Base-by-base conservation (phyloP, 2,329 filamentous ascomycete genomes). In the Fusarium proliferatum region DNA sequence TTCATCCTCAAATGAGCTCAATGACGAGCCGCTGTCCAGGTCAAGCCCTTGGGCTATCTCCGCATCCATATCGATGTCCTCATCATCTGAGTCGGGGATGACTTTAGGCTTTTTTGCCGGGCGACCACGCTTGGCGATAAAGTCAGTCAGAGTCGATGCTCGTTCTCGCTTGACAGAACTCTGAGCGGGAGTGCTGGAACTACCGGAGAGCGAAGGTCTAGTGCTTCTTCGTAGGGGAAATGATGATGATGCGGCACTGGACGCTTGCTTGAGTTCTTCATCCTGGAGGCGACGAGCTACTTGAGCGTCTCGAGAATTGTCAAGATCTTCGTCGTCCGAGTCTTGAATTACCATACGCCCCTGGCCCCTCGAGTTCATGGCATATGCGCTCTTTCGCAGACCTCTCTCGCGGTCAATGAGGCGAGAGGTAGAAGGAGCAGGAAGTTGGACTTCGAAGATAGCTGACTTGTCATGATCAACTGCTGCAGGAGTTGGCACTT, bases 331-430 rank as follows among this genome's bases (percentile, higher is more conserved):
- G 5, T 84, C 80, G n/a, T 84, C 81, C 2, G 82, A 82, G 15
- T 85, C 83, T 4, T 84, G 81, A 79, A 69, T 87, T 81, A 85
- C 81, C 6, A 43, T 61, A 78, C 61, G 83, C 69, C 55, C 85
- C 81, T 80, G 88, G 87, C 60, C 82, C 79, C 71, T 87, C 82
- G 82, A n/a, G 16, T 81, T 82, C 76, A 89, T 79, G 5, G 87
- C 83, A 69, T 84, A 88, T 56, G 86, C 82, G 81, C 86, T 90
- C 13, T 76, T 77, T 21, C 80, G 76, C 19, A 82, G 55, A 17
- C 74, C 76, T n/a, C 79, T 73, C 34, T 83, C 81, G 28, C 73
- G 75, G 28, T 80, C 78, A n/a, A 36, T 15, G 21, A 60, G 66
- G 13, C 65, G 64, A 10, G 53, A 59, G 3, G 51, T 59, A 48